Conservation (phyloP, 768 basidiomycete species). For the Serendipita sp. region DNA sequence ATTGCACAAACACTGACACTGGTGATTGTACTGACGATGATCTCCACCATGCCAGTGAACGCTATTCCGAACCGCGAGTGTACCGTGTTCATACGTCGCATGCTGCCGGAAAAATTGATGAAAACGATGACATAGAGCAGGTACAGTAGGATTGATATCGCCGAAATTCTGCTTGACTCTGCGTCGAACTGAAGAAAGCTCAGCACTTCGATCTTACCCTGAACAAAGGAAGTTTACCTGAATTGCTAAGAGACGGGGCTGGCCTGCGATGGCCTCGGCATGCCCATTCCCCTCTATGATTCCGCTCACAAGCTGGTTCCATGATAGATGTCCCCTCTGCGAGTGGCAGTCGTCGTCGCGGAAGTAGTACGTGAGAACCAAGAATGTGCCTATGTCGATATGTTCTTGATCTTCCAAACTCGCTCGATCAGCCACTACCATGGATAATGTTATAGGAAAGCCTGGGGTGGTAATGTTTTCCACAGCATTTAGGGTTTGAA, state of each 20-base stretch:
- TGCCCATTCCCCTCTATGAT: slow-evolving; percentile 23
- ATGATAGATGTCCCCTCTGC: slow-evolving; percentile 41
- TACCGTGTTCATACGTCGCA: slow-evolving; percentile 63
- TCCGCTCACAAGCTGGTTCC: slow-evolving; percentile 39
- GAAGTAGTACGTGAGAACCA: slow-evolving; percentile 73
- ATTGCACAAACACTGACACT: slow-evolving; percentile 85
- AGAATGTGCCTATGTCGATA: slow-evolving; percentile 45
- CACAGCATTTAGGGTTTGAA: slow-evolving; percentile 37
- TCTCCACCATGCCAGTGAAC: slow-evolving; percentile 84
- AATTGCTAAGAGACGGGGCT: slow-evolving; percentile 29
- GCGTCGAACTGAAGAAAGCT: slow-evolving; percentile 18
- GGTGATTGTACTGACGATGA: slow-evolving; percentile 83
- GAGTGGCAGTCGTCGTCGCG: slow-evolving; percentile 54
- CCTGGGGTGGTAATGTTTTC: slow-evolving; percentile 44
- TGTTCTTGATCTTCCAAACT: slow-evolving; percentile 32
- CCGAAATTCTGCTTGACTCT: slow-evolving; percentile 23
- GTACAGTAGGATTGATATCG: slow-evolving; percentile 55
- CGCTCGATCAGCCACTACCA: slow-evolving; percentile 62
- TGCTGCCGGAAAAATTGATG: slow-evolving; percentile 56
- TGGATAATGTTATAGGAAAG: slow-evolving; percentile 48
- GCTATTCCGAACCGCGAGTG: slow-evolving; percentile 85
- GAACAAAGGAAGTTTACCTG: slow-evolving; percentile 19
- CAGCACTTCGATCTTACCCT: slow-evolving; percentile 1
- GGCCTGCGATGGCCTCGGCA: slow-evolving; percentile 25
- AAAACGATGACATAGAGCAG: slow-evolving; percentile 62